A percentile compares a stretch with the other conserved stretches of the same genome.
phyloP scores from a whole-genome alignment of 106 monocot genomes.

The Dioscorea zingiberensis region DNA sequence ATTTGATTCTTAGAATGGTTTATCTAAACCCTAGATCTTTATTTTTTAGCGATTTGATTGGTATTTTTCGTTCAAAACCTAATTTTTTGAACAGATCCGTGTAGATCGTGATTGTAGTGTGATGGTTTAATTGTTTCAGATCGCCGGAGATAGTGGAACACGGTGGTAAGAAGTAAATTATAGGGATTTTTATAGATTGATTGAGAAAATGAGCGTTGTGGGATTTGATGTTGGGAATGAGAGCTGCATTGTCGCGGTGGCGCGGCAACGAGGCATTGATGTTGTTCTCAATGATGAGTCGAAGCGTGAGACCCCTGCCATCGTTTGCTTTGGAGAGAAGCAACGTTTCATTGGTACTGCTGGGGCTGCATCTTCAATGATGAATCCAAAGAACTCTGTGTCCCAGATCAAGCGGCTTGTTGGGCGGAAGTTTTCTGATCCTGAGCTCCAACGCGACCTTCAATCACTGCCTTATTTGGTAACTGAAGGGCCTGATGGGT shows the following conservation, averaged over 20 bases:
- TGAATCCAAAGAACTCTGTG: constrained; percentile 76
- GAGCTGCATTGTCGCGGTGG: constrained; percentile 79
- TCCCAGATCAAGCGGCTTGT: constrained; percentile 84
- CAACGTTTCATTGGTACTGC: constrained; percentile 81
- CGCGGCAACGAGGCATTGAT: constrained; percentile 82
- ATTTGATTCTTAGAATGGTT: too few species aligned
- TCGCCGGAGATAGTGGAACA: too few species aligned
- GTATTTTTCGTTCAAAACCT: too few species aligned
- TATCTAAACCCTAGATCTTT: too few species aligned
- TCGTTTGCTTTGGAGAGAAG: constrained; percentile 80
- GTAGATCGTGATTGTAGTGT: too few species aligned
- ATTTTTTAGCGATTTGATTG: too few species aligned
- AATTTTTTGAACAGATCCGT: too few species aligned
- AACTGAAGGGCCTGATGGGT: constrained; percentile 70
- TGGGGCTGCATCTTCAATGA: constrained; percentile 60
- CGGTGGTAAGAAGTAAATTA: too few species aligned
- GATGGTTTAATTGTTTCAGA: too few species aligned
- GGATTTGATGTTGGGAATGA: constrained; percentile 90
- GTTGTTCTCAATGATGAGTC: constrained; percentile 91
- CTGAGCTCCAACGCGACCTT: constrained; percentile 54
- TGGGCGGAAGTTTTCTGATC: constrained; percentile 66
- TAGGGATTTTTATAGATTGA: not conserved
- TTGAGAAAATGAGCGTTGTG: constrained; percentile 70
- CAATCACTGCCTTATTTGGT: constrained; percentile 48
- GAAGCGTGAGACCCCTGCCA: constrained; percentile 84